Conservation (phyloP, 345 rosid species). For the Rhodamnia rubescens region DNA sequence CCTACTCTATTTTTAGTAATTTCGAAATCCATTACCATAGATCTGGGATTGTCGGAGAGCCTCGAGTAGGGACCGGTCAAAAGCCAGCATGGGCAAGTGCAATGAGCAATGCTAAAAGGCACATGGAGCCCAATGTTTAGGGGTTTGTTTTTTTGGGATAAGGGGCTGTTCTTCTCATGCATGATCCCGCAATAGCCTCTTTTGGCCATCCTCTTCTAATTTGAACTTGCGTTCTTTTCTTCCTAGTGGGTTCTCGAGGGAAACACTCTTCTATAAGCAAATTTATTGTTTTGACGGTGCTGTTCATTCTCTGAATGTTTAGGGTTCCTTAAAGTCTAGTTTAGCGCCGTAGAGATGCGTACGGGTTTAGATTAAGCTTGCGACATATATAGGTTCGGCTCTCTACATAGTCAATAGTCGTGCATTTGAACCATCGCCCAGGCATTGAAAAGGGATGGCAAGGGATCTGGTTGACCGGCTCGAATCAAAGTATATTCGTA, state of each 20-base stretch:
- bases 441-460: not conserved
- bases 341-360: not conserved
- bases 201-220: not conserved
- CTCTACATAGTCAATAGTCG: not conserved
- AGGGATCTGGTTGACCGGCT: not conserved
- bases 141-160: not conserved
- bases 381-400: not conserved
- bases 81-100: slow-evolving; percentile 41
- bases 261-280: not conserved
- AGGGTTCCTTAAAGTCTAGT: not conserved
- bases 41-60: not conserved
- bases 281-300: not conserved
- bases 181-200: not conserved
- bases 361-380: not conserved
- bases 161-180: not conserved
- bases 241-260: not conserved
- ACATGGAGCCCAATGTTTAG: slow-evolving; percentile 52
- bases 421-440: not conserved
- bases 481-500: too few relatives aligned
- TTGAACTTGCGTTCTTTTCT: not conserved
- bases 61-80: slow-evolving; percentile 26
- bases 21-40: not conserved
- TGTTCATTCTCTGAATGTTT: not conserved
- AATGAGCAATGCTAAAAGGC: slow-evolving; percentile 21
- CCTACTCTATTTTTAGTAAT: not conserved